Evolutionary conservation across 1,284 basidiomycete genomes (phyloP).

Genomic region (Sporisorium graminicola): DNA sequence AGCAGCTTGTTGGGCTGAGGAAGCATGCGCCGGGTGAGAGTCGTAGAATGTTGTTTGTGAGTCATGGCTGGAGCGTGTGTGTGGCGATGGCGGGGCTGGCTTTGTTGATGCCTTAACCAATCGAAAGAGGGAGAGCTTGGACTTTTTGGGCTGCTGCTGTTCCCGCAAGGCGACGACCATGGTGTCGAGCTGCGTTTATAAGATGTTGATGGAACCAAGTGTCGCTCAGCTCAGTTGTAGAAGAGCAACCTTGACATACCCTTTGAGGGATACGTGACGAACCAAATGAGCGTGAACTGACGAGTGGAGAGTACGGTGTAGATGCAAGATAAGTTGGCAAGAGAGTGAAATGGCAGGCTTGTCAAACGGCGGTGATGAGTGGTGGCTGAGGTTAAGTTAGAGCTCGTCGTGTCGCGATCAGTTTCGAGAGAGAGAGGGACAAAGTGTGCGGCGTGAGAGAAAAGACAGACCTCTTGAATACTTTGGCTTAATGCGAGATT

Average conservation of each 20-base stretch:
- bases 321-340: background rate
- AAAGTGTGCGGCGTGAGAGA: background rate
- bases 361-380: background rate
- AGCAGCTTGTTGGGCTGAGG: background rate
- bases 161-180: conserved; percentile 36
- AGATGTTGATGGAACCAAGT: too few species aligned
- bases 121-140: conserved; percentile 49
- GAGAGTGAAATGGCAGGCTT: background rate
- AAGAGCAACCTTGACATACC: background rate
- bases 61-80: background rate
- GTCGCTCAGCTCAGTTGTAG: background rate
- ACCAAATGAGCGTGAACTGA: background rate
- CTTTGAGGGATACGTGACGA: background rate
- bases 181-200: conserved; percentile 1
- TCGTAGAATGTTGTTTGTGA: background rate
- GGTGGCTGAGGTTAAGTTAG: background rate
- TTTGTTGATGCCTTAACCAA: conserved; percentile 27
- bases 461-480: background rate
- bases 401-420: background rate
- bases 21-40: background rate
- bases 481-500: background rate
- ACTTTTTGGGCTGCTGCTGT: conserved; percentile 30
- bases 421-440: background rate
- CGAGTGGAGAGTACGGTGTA: background rate
- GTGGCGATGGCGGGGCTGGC: background rate